Conservation (phyloP, 495 filamentous ascomycete genomes). For the Neurospora sp. region DNA sequence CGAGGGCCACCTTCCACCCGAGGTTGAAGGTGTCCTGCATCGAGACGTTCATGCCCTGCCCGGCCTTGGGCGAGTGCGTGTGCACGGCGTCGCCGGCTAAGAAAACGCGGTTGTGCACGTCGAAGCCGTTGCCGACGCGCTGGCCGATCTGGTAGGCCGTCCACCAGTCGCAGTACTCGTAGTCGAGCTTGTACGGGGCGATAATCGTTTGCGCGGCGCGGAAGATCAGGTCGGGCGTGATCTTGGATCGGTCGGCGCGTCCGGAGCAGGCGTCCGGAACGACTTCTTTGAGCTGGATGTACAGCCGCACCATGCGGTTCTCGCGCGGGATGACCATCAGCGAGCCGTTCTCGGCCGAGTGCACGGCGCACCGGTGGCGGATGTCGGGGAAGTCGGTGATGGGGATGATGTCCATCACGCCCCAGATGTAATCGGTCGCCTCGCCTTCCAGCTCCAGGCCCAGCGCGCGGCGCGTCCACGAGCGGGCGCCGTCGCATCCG, state of each 20-base stretch:
- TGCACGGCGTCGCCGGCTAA: conserved; percentile 56
- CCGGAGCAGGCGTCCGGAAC: conserved; percentile 21
- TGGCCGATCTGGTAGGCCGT: conserved; percentile 51
- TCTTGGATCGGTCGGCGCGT: conserved; percentile 45
- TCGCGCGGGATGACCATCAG: conserved; percentile 66
- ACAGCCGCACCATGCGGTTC: conserved; percentile 54
- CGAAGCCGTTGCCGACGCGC: conserved; percentile 56
- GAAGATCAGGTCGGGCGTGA: conserved; percentile 51
- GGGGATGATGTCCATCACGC: conserved; percentile 56
- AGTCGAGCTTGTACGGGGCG: conserved; percentile 51
- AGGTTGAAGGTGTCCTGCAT: conserved; percentile 64
- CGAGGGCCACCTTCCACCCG: conserved; percentile 63
- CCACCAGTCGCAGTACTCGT: conserved; percentile 48
- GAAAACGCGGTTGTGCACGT: conserved; percentile 49
- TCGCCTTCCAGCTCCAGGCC: conserved; percentile 48
- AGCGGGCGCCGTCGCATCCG: conserved; percentile 59
- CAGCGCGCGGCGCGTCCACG: conserved; percentile 48
- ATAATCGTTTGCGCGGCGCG: conserved; percentile 51
- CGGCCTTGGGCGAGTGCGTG: conserved; percentile 61
- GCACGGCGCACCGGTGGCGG: conserved; percentile 57
- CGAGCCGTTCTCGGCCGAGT: conserved; percentile 53
- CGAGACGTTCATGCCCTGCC: conserved; percentile 68
- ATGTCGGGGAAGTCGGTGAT: conserved; percentile 68
- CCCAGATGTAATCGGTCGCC: conserved; percentile 56
- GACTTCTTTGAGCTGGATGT: conserved; percentile 55